A percentile compares a stretch with the other conserved stretches of the same genome.
Conservation (phyloP, 139 green algal species). For the Spirogloea muscicola region DNA sequence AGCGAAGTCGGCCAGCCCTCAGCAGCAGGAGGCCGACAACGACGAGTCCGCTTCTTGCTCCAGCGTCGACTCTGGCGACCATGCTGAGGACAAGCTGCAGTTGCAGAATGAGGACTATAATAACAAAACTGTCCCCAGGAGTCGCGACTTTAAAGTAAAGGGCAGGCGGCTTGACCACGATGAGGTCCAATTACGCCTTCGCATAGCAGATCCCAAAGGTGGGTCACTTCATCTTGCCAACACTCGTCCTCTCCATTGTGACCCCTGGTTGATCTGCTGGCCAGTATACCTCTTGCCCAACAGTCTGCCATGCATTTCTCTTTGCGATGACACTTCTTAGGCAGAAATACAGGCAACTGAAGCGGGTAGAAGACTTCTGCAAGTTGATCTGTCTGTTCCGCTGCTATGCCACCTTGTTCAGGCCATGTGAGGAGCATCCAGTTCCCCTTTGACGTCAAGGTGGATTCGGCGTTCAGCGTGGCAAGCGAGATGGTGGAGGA, state of each 20-base stretch:
- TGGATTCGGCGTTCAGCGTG: conserved; percentile 78
- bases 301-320: background rate
- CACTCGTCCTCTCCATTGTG: background rate
- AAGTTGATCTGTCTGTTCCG: background rate
- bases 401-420: background rate
- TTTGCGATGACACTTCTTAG: background rate
- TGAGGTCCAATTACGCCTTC: background rate
- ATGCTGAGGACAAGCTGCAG: background rate
- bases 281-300: background rate
- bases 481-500: conserved; percentile 91
- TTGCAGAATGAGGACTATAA: background rate
- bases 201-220: conserved; percentile 4
- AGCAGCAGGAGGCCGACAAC: background rate
- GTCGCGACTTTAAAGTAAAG: too few species aligned
- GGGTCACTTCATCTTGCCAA: background rate
- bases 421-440: conserved; percentile 69
- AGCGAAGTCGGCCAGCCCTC: background rate
- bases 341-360: background rate
- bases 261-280: background rate
- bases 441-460: conserved; percentile 82
- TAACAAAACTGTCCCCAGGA: background rate
- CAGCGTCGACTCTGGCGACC: background rate
- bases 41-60: background rate
- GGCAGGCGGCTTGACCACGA: background rate
- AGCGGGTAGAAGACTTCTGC: background rate